These are phyloP conservation scores for Sodiomyces alkalinus DNA, from an alignment of 2,329 filamentous ascomycete species.

Conservation along the genomic window DNA sequence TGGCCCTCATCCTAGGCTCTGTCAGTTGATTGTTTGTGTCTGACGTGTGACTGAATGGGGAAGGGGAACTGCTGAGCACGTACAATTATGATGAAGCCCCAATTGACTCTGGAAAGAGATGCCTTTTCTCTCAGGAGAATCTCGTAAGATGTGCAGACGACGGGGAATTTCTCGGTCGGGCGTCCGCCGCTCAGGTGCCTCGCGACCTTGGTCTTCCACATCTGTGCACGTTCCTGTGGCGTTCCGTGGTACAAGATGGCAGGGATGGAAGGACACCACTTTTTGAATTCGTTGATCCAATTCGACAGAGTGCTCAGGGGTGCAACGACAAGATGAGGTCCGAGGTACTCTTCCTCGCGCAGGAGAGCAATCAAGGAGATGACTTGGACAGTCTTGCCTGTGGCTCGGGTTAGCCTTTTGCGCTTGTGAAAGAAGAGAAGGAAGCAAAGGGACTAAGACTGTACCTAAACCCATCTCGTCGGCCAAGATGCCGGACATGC, in stretches of 20 bases:
- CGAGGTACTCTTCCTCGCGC: conserved; percentile 71
- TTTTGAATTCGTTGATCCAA: conserved; percentile 87
- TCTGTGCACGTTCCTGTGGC: conserved; percentile 57
- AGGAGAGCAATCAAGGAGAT: conserved; percentile 78
- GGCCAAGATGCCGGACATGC: conserved; percentile 78
- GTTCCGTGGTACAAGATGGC: conserved; percentile 84
- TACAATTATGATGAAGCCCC: conserved; percentile 95
- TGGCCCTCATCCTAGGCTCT: conserved; percentile 70
- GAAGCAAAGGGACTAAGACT: conserved; percentile 6
- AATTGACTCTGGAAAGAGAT: conserved; percentile 67
- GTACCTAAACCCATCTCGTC: conserved; percentile 80
- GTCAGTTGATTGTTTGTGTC: conserved; percentile 5
- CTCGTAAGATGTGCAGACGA: conserved; percentile 91
- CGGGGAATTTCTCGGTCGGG: conserved; percentile 57
- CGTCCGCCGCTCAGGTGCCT: conserved; percentile 47
- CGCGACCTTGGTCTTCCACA: conserved; percentile 60
- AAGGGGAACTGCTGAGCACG: conserved; percentile 16
- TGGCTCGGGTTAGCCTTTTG: conserved; percentile 1
- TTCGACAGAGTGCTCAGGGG: conserved; percentile 87
- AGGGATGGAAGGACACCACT: conserved; percentile 80
- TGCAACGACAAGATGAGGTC: conserved; percentile 81
- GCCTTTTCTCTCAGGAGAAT: conserved; percentile 87
- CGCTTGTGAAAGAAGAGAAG: too few species aligned
- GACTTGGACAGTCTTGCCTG: conserved; percentile 81
- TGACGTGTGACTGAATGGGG: not conserved